phyloP scores from a whole-genome alignment of 768 basidiomycete species.

The Phanerochaete sordida region DNA sequence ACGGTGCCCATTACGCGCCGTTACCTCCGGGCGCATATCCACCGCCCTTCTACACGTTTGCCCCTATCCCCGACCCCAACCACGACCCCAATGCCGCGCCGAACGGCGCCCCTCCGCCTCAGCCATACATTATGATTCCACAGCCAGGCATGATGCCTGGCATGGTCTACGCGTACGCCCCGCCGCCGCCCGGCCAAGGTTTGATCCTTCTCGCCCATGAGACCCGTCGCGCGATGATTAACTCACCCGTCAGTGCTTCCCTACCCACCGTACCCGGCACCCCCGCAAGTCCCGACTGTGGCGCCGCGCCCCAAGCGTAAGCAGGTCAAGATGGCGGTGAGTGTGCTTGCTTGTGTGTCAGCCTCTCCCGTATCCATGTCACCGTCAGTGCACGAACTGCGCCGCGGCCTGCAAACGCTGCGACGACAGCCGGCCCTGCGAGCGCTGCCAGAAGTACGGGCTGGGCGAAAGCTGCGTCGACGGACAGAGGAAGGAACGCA shows the following conservation, averaged over 20 bases:
- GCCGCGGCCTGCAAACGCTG: conserved; percentile 56
- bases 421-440: conserved; percentile 58
- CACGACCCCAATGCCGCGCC: conserved; percentile 29
- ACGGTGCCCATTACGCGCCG: conserved; percentile 20
- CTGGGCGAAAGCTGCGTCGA: conserved; percentile 54
- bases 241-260: background rate
- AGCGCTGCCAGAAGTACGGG: conserved; percentile 62
- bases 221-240: background rate
- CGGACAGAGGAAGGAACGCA: conserved; percentile 61
- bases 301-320: conserved; percentile 41
- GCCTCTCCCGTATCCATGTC: background rate
- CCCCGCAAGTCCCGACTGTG: conserved; percentile 17
- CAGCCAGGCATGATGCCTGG: conserved; percentile 33
- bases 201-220: conserved; percentile 10
- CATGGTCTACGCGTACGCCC: conserved; percentile 41
- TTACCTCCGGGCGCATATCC: conserved; percentile 17
- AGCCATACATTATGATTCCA: conserved; percentile 35
- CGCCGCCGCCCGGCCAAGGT: conserved; percentile 37
- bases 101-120: conserved; percentile 30
- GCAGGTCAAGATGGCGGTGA: conserved; percentile 58
- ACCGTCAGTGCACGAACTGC: conserved; percentile 49
- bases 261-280: conserved; percentile 4
- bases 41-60: conserved; percentile 25
- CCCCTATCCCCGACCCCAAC: conserved; percentile 23
- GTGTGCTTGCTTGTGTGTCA: conserved; percentile 17